Percentiles rank a stretch among this genome's conserved stretches.
phyloP scores from a whole-genome alignment of 192 early-diverging fungal species.

The Geranomyces michiganensis region DNA sequence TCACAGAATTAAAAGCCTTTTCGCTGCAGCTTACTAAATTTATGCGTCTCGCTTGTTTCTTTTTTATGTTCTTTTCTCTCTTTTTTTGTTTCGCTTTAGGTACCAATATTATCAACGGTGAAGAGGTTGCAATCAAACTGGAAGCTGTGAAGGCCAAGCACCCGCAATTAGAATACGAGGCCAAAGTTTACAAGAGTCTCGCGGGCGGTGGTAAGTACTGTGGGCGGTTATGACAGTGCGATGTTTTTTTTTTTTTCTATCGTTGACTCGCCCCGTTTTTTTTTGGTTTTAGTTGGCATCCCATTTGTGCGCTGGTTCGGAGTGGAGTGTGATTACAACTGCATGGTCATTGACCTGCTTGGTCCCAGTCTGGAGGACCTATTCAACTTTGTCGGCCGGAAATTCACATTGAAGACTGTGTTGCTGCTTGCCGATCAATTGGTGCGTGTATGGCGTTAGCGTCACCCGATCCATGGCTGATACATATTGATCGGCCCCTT shows the following conservation, averaged over 20 bases:
- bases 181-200: conserved; percentile 92
- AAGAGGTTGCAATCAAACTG: conserved; percentile 98
- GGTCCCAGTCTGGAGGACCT: conserved; percentile 64
- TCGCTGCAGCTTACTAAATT: too few species aligned
- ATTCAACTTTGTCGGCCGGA: conserved; percentile 69
- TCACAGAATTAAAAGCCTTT: too few species aligned
- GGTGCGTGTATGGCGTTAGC: conserved; percentile 32
- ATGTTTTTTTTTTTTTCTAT: conserved; percentile 6
- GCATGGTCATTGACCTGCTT: conserved; percentile 67
- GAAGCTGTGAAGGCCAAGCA: conserved; percentile 94
- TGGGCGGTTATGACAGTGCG: background rate
- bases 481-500: background rate
- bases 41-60: too few species aligned
- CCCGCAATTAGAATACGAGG: conserved; percentile 97
- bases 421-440: conserved; percentile 65
- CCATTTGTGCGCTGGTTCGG: conserved; percentile 69
- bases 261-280: background rate
- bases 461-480: background rate
- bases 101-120: conserved; percentile 83
- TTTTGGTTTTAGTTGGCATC: conserved; percentile 64
- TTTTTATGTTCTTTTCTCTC: too few species aligned
- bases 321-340: conserved; percentile 60
- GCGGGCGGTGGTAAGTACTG: conserved; percentile 72
- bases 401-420: conserved; percentile 66
- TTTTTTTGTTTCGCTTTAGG: conserved; percentile 55